Conservation (phyloP, 805 yeast genomes). For the Jamesozyma jinghongensis region DNA sequence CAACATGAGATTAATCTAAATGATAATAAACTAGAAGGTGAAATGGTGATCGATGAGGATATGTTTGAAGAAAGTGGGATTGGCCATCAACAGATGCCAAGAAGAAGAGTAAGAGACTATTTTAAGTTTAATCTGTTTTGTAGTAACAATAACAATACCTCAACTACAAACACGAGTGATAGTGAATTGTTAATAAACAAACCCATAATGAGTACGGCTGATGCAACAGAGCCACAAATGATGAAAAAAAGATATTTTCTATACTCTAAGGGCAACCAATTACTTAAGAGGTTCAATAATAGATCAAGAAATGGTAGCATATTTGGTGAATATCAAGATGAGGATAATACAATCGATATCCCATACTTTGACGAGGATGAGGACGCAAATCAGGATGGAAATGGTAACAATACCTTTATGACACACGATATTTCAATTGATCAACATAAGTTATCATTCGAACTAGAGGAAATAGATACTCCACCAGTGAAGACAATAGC, state of each 20-base stretch:
- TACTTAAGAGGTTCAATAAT: conserved; percentile 1
- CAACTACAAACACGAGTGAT: background rate
- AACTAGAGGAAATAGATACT: background rate
- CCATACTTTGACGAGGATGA: conserved; percentile 3
- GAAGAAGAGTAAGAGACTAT: conserved; percentile 20
- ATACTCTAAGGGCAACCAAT: conserved; percentile 18
- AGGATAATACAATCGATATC: background rate
- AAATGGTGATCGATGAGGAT: conserved; percentile 2
- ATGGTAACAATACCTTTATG: background rate
- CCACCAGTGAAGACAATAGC: background rate
- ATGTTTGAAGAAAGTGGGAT: background rate
- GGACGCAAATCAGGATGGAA: background rate
- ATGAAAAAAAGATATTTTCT: conserved; percentile 22
- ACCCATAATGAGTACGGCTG: background rate
- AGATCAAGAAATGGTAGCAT: conserved; percentile 1
- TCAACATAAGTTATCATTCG: background rate
- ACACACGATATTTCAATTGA: background rate
- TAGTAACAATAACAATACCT: conserved; percentile 5
- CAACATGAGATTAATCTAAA: conserved; percentile 4
- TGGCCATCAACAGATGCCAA: background rate
- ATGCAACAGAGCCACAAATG: conserved; percentile 12
- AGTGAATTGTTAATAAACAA: background rate
- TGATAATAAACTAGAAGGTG: conserved; percentile 1
- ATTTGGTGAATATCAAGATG: conserved; percentile 1
- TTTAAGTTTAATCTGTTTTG: conserved; percentile 24